These are phyloP conservation scores for Castanea sativa DNA, from an alignment of 306 rosid genomes.

Conservation along the genomic window DNA sequence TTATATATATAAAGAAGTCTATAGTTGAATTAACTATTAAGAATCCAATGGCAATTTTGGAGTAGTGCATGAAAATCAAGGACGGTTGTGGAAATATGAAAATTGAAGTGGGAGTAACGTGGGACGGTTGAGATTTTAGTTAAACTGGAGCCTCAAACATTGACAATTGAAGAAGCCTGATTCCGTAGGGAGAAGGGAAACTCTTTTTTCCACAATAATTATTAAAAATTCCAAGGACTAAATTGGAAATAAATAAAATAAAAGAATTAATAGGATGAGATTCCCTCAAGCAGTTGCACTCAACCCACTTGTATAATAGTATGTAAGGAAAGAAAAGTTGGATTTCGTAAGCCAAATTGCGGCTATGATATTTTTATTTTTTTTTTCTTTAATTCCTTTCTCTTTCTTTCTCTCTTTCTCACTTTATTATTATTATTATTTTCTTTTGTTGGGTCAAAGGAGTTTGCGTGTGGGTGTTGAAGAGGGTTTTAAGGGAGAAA, in stretches of 20 bases:
- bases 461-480: conserved; percentile 84
- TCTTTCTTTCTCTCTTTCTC: background rate
- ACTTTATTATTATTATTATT: no score
- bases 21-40: no score
- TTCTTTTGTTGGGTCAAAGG: conserved; percentile 52
- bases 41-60: conserved; percentile 16
- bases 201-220: conserved; percentile 2
- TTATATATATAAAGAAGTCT: background rate
- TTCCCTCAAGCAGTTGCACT: conserved; percentile 46
- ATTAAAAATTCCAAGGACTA: background rate
- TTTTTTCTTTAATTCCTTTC: background rate
- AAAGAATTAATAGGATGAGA: conserved; percentile 24
- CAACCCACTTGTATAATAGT: conserved; percentile 28
- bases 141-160: conserved; percentile 72
- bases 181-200: conserved; percentile 70
- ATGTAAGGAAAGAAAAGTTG: conserved; percentile 15
- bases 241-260: background rate
- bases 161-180: conserved; percentile 49
- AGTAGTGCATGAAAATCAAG: conserved; percentile 16
- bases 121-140: conserved; percentile 60
- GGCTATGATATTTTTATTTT: conserved; percentile 40
- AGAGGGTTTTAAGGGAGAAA: conserved; percentile 29
- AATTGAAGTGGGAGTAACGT: conserved; percentile 40
- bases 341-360: conserved; percentile 73
- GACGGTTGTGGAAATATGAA: conserved; percentile 28